Evolutionary conservation across 768 basidiomycete genomes (phyloP), one percentile per base, ranked within the genome.

Genomic region (Boletus rex-veris): DNA sequence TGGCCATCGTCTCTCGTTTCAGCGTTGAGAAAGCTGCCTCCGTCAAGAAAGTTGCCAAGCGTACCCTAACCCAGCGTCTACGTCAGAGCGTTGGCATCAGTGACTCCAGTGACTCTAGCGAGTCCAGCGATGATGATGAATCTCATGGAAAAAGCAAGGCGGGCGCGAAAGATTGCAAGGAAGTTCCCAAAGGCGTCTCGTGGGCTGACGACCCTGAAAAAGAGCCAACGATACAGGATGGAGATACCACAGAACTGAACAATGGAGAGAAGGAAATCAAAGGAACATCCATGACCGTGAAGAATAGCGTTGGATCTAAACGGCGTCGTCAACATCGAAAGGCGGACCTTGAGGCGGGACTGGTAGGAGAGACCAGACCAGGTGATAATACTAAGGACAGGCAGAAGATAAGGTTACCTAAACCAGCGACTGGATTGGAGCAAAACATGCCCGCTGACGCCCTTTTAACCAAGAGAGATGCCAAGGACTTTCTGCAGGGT

Each of bases 371-470:
- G 30, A 37, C 9, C 18, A 61, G 60, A 33, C 52, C 46, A 21
- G 53, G 53, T 28, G 63, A 60, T 24, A 49, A 57, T 16, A 46
- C 57, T 24, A 65, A 59, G 45, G 56, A 64, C 45, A 63, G 61
- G 40, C 56, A 59, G 52, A 74, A 58, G 62, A 55, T 59, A 45
- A 66, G 66, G 51, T 63, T 69, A 49, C 57, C 68, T 11, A 69
- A 52, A 46, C 48, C 67, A 33, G 61, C 78, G 65, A 75, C 76
- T 52, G 74, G 71, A 48, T 70, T 83, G 48, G 92, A 92, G 69
- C 92, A 93, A 68, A 86, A 79, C 62, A 90, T 92, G 83, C 92
- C 92, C 42, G 88, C 90, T 37, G 92, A 93, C 72, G 92, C 92
- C 15, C 86, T 92, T 50, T 71, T 94, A 54, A 79, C 83, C 3